Evolutionary conservation across 441 rosid genomes (phyloP).

Genomic region (Populus tomentosa): DNA sequence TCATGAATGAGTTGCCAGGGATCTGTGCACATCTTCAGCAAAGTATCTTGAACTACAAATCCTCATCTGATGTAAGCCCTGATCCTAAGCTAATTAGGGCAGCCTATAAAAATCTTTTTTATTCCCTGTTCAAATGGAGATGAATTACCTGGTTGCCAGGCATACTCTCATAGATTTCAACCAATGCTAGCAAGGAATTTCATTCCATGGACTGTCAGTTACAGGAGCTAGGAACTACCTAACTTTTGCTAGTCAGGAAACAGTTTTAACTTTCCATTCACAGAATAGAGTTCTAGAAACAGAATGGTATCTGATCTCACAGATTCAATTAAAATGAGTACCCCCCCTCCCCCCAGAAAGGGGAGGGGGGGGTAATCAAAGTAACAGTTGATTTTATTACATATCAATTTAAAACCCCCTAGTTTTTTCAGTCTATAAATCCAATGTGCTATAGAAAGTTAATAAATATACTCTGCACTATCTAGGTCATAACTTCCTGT

Average conservation of each 20-base stretch:
- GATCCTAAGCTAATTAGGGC: background rate
- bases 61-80: background rate
- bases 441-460: background rate
- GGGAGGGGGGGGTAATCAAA: too few species aligned
- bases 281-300: background rate
- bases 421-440: background rate
- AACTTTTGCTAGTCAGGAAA: background rate
- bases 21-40: background rate
- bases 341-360: too few species aligned
- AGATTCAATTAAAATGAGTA: background rate
- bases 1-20: background rate
- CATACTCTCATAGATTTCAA: background rate
- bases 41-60: background rate
- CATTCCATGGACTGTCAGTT: background rate
- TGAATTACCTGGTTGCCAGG: background rate
- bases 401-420: background rate
- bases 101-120: background rate
- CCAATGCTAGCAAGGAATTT: background rate
- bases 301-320: background rate
- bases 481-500: background rate
- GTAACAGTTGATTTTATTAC: too few species aligned
- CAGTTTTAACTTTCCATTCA: background rate
- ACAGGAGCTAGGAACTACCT: background rate
- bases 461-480: background rate
- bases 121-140: background rate